Evolutionary conservation across 768 basidiomycete species (phyloP).

Genomic region (Pisolithus microcarpus): DNA sequence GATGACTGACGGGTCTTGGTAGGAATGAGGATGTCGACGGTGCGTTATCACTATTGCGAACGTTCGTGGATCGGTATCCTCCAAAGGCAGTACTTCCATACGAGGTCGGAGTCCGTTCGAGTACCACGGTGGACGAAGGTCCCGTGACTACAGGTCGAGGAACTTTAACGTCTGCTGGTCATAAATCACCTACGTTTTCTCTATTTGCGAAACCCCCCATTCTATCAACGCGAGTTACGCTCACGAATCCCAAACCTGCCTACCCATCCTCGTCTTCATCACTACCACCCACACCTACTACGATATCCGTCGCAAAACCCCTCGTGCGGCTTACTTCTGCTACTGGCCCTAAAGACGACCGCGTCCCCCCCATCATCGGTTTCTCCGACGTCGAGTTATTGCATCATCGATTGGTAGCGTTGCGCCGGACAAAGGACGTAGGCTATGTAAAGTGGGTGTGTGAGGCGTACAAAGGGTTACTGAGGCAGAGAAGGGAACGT

Average conservation of each 20-base stretch:
- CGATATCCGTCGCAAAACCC: conserved; percentile 37
- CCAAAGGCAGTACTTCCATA: conserved; percentile 42
- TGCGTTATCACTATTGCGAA: conserved; percentile 50
- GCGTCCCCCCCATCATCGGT: conserved; percentile 70
- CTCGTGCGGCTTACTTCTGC: conserved; percentile 63
- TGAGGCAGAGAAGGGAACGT: conserved; percentile 53
- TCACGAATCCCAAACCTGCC: conserved; percentile 25
- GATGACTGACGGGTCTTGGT: background rate
- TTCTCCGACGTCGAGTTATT: conserved; percentile 75
- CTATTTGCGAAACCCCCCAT: conserved; percentile 38
- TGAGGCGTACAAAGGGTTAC: conserved; percentile 63
- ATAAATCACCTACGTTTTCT: conserved; percentile 4
- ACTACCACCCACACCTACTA: background rate
- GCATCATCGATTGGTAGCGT: conserved; percentile 63
- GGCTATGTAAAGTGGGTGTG: conserved; percentile 67
- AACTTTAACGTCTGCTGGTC: background rate
- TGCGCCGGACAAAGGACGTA: conserved; percentile 39
- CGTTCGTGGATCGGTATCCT: conserved; percentile 61
- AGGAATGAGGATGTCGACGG: conserved; percentile 46
- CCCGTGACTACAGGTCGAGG: background rate
- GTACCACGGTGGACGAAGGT: background rate
- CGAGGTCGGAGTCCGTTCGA: conserved; percentile 3
- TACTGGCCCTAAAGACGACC: conserved; percentile 60
- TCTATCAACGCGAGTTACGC: conserved; percentile 52
- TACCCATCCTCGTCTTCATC: conserved; percentile 16